Base-by-base conservation (phyloP, 2,329 filamentous ascomycete species). In the Scedosporium dehoogii region DNA sequence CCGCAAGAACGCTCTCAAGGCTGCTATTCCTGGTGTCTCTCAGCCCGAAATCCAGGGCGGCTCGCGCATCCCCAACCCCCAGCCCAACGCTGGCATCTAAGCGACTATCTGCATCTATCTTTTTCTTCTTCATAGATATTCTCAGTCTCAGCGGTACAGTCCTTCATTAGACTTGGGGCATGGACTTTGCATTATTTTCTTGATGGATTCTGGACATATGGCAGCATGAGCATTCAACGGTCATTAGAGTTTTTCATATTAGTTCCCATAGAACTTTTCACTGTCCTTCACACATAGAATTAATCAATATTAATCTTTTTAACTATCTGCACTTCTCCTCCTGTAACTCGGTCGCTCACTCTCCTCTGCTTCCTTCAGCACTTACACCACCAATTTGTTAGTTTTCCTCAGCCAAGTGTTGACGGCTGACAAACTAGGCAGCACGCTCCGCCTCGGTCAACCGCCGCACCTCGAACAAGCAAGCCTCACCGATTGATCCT, bases 51-150 rank as follows among this genome's bases (percentile, higher is more conserved):
- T 74, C 53, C 72, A 74, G 67, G 75, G 73, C 9, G 77, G 76
- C 38, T 41, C 63, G 16, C 69, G 75, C 60, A 70, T 75, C n/a
- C 64, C 69, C 58, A 78, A 78, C 70, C 75, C 75, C 63, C 76
- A 78, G 68, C 76, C 76, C 44, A 64, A 70, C 42, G 68, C 73
- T 6, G 76, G 77, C 6, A 75, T 78, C 29, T 61, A 42, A 61
- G 21, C 10, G 29, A 16, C 14, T 58, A n/a, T 41, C 42, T 25
- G n/a, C n/a, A 27, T 29, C n/a, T 18, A 38, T 42, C 38, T 38
- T 58, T 7, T 33, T 12, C 27, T 42, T 16, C 27, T 38, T 41
- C 14, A 29, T 25, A 16, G n/a, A 33, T 57, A 29, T 27, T 57
- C 53, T 57, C 27, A 29, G 25, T n/a, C n/a, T n/a, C 29, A 38